A percentile compares a stretch with the other conserved stretches of the same genome.
These are phyloP conservation scores for Sonneratia caseolaris DNA, from an alignment of 345 rosid species.

Conservation along the genomic window DNA sequence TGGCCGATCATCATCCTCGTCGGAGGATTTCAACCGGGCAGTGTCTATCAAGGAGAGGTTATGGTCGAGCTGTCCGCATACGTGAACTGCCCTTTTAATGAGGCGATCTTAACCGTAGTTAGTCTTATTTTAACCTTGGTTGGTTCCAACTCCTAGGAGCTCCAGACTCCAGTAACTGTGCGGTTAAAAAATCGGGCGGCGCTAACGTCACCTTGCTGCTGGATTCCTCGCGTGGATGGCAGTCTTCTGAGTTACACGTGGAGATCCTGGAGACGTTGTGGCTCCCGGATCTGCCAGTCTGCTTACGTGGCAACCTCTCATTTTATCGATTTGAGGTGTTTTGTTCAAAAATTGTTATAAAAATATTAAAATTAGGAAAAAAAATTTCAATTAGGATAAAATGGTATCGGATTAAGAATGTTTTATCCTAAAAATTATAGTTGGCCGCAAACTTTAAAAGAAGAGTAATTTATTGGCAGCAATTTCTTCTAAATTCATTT, in stretches of 20 bases:
- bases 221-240: not conserved
- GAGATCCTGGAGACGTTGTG: not conserved
- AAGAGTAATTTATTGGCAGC: too few relatives aligned
- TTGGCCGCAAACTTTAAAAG: too few relatives aligned
- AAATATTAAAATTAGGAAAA: too few relatives aligned
- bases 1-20: not conserved
- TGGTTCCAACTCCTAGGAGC: not conserved
- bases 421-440: too few relatives aligned
- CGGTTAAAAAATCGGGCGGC: not conserved
- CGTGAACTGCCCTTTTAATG: slow-evolving; percentile 1
- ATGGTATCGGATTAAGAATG: too few relatives aligned
- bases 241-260: not conserved
- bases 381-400: too few relatives aligned
- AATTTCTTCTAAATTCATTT: too few relatives aligned
- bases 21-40: not conserved
- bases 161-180: not conserved
- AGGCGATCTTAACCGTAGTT: not conserved
- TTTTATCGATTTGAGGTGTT: too few relatives aligned
- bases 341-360: too few relatives aligned
- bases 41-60: not conserved
- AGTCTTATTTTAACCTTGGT: slow-evolving; percentile 1
- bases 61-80: slow-evolving; percentile 1
- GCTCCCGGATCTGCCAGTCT: not conserved
- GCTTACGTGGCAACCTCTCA: not conserved
- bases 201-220: not conserved